These are phyloP conservation scores for Raddia distichophylla DNA, from an alignment of 176 grass and related monocot genomes.

Conservation along the genomic window DNA sequence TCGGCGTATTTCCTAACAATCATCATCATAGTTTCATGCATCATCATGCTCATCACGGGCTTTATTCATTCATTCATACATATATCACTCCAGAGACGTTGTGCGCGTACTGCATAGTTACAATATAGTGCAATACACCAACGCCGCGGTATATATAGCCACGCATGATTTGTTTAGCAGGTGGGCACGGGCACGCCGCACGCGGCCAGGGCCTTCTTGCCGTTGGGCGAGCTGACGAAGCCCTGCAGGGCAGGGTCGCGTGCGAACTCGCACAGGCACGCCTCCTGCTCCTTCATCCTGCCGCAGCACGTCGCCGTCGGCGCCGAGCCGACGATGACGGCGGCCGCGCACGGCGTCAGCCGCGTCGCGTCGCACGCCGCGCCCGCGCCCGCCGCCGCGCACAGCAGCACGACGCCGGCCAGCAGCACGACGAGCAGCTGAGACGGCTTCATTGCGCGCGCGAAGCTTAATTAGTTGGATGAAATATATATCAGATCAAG, in stretches of 20 bases:
- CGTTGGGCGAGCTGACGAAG: constrained; percentile 61
- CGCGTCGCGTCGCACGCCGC: constrained; percentile 55
- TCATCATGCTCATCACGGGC: too few relatives aligned
- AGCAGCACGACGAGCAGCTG: not conserved
- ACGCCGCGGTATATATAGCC: too few relatives aligned
- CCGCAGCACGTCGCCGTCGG: constrained; percentile 60
- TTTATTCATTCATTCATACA: not conserved
- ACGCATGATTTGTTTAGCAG: constrained; percentile 41
- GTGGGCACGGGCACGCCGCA: constrained; percentile 53
- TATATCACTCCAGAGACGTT: too few relatives aligned
- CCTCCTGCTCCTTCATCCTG: constrained; percentile 63
- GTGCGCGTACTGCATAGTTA: not conserved
- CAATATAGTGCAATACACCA: not conserved
- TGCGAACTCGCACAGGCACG: constrained; percentile 81
- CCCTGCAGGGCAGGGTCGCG: constrained; percentile 62
- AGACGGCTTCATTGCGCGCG: constrained; percentile 19
- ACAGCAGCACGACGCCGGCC: constrained; percentile 10
- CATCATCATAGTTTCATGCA: too few relatives aligned
- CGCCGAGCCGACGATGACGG: constrained; percentile 48
- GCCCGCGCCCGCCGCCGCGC: not conserved
- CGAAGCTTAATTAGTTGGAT: not conserved
- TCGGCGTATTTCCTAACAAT: too few relatives aligned
- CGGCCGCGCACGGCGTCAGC: constrained; percentile 63
- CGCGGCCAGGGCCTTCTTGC: constrained; percentile 43
- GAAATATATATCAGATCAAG: too few relatives aligned